Base-by-base conservation (phyloP, 139 green algal genomes). In the Picochlorum sp. region DNA sequence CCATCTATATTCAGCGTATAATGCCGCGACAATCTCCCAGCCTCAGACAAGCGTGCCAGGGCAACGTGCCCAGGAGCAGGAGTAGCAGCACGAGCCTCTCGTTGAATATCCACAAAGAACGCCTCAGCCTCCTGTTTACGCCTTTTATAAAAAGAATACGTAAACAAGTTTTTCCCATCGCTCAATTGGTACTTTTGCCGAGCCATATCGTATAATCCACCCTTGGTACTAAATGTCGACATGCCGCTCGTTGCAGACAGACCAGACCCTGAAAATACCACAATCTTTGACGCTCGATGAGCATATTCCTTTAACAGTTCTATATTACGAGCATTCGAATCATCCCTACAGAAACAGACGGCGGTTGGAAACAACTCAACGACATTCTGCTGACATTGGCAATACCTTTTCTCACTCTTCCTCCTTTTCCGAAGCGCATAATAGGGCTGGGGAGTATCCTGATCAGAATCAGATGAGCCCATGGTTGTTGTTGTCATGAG, bases 1-100 rank as follows among this genome's bases (percentile, higher is more conserved):
- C 90, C 90, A 62, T 96, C 90, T 11, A 96, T 92, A 80, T 96
- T 96, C 26, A 96, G 69, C 9, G 89, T 95, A 81, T 95, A 96
- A 69, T 96, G 90, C 3, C 89, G 81, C 68, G 69, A 60, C 60
- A 96, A 66, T 49, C 68, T 62, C n/a, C 83, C 76, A 31, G 73
- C 14, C 6, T 51, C 56, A 5, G 60, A 38, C 11, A 92, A 63
- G 4, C 60, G 49, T 1, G 74, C 78, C 20, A 96, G 64, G 2
- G 81, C 77, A 3, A 64, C 28, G 68, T 90, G 82, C 9, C 71
- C 78, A 18, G 62, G 52, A 6, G 75, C 80, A 1, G 86, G 81
- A 51, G 69, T 62, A 6, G 75, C 79, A 30, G 23, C 50, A 45
- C 77, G 63, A 0, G 85, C 85, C 68, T 95, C 69, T 31, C 66